Conservation (phyloP, 202 grass and related monocot genomes). For the Brachypodium distachyon region DNA sequence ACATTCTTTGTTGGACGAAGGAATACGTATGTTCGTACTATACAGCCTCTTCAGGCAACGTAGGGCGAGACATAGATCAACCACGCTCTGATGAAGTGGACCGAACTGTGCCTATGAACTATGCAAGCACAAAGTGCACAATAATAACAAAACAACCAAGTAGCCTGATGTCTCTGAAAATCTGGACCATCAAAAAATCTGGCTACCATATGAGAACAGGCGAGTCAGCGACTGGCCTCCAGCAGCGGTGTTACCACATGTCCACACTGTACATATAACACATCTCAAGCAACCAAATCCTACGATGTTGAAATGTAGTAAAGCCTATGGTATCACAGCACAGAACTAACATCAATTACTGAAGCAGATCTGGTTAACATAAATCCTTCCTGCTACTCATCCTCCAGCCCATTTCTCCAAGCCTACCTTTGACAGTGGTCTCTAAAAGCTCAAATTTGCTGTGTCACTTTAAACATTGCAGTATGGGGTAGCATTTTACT, state of each 20-base stretch:
- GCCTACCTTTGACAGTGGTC: background rate
- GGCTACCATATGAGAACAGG: background rate
- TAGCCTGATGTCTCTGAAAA: background rate
- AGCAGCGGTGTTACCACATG: background rate
- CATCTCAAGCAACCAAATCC: background rate
- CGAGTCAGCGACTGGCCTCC: background rate
- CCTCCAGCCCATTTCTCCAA: background rate
- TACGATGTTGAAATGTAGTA: background rate
- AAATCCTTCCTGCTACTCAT: background rate
- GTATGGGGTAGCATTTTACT: background rate
- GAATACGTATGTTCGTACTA: background rate
- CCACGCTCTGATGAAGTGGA: background rate
- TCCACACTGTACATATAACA: background rate
- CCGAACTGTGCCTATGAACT: background rate
- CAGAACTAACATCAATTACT: background rate
- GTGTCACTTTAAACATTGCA: background rate
- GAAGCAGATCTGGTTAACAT: background rate
- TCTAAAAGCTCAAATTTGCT: background rate
- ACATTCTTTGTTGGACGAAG: no score
- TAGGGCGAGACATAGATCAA: background rate
- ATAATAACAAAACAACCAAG: background rate
- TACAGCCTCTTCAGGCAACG: background rate
- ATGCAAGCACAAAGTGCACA: background rate
- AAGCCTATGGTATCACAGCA: background rate
- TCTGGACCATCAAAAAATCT: background rate